Percentiles rank a stretch among this genome's conserved stretches.
These are phyloP conservation scores for Diutina pseudorugosa DNA, from an alignment of 1,139 yeast species.

Conservation along the genomic window DNA sequence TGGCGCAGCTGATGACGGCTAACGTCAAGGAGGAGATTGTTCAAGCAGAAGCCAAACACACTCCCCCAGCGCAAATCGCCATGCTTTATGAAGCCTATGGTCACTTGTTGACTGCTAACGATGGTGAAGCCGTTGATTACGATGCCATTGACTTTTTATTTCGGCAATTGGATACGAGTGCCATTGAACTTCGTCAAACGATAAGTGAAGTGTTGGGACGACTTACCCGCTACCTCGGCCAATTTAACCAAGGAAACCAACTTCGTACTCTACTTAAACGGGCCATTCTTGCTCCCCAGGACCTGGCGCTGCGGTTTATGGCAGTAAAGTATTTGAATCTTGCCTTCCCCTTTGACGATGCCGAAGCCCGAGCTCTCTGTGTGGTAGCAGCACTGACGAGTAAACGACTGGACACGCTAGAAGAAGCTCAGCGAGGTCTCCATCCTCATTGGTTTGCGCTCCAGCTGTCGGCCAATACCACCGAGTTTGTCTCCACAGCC, in stretches of 20 bases:
- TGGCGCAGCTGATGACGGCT: not conserved
- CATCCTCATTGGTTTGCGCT: slow-evolving; percentile 62
- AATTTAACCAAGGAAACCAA: slow-evolving; percentile 32
- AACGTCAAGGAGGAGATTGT: not conserved
- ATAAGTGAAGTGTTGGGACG: slow-evolving; percentile 65
- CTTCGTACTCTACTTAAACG: slow-evolving; percentile 25
- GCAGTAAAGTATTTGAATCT: slow-evolving; percentile 57
- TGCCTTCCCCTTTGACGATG: slow-evolving; percentile 55
- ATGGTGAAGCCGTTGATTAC: slow-evolving; percentile 11
- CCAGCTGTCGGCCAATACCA: slow-evolving; percentile 27
- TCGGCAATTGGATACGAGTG: slow-evolving; percentile 58
- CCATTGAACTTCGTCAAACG: slow-evolving; percentile 48
- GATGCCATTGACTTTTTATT: slow-evolving; percentile 54
- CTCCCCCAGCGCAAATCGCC: not conserved
- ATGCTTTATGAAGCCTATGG: not conserved
- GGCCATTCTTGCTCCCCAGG: not conserved
- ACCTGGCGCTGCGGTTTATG: slow-evolving; percentile 33
- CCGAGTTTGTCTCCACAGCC: slow-evolving; percentile 28
- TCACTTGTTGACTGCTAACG: not conserved
- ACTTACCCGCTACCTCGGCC: slow-evolving; percentile 29
- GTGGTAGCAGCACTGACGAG: slow-evolving; percentile 46
- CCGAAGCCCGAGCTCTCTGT: slow-evolving; percentile 58
- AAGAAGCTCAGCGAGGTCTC: slow-evolving; percentile 74
- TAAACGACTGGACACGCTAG: slow-evolving; percentile 61
- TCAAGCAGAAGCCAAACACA: not conserved